Conservation (phyloP, 768 basidiomycete genomes). For the Clavulina sp. region DNA sequence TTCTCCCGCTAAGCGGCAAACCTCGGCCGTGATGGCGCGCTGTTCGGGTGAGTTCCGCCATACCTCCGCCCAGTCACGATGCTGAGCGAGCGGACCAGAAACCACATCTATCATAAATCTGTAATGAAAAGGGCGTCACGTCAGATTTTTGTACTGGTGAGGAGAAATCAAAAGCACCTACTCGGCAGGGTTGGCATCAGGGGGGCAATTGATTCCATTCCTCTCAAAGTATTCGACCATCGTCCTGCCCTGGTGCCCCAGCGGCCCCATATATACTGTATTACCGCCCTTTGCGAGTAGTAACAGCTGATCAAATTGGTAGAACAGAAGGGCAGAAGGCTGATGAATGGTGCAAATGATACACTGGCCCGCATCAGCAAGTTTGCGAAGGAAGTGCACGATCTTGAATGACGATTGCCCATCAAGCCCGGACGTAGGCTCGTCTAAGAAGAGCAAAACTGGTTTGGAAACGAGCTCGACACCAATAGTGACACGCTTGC, state of each 20-base stretch:
- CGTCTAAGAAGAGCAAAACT: slow-evolving; percentile 69
- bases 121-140: too few relatives aligned
- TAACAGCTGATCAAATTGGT: slow-evolving; percentile 63
- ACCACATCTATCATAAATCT: slow-evolving; percentile 37
- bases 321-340: slow-evolving; percentile 73
- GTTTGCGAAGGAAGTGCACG: too few relatives aligned
- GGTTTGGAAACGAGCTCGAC: slow-evolving; percentile 43
- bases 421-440: slow-evolving; percentile 51
- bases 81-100: slow-evolving; percentile 8
- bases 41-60: not conserved
- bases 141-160: too few relatives aligned
- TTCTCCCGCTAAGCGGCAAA: too few relatives aligned
- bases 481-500: slow-evolving; percentile 29
- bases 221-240: slow-evolving; percentile 63
- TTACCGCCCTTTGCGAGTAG: slow-evolving; percentile 64
- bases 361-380: slow-evolving; percentile 69
- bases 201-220: slow-evolving; percentile 47
- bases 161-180: too few relatives aligned
- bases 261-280: slow-evolving; percentile 55
- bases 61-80: not conserved
- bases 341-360: slow-evolving; percentile 92
- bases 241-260: slow-evolving; percentile 41
- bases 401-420: too few relatives aligned
- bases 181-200: slow-evolving; percentile 59
- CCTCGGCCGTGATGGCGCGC: too few relatives aligned